phyloP scores from a whole-genome alignment of 1,139 yeast genomes.

The Sugiyamaella japonica region DNA sequence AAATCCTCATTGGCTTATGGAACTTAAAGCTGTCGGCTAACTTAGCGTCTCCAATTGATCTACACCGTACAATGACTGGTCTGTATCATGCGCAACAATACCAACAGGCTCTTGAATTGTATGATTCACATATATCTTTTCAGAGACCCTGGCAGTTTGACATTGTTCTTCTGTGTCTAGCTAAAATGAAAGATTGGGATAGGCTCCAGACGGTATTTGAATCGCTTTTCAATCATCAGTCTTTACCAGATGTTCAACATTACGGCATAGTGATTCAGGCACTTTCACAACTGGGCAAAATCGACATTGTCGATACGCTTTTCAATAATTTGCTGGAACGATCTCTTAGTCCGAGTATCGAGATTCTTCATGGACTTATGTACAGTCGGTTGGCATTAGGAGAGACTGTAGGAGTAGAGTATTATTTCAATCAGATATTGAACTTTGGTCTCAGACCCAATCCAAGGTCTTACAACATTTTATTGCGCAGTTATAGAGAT shows the following conservation, averaged over 20 bases:
- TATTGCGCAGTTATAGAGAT: conserved; percentile 36
- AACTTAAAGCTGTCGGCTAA: conserved; percentile 21
- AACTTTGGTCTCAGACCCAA: conserved; percentile 42
- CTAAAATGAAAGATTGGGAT: conserved; percentile 57
- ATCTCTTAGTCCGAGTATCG: conserved; percentile 50
- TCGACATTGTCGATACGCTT: conserved; percentile 53
- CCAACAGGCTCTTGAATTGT: conserved; percentile 46
- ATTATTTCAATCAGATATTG: conserved; percentile 46
- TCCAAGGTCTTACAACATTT: conserved; percentile 30
- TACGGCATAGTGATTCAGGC: conserved; percentile 67
- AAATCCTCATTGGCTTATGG: conserved; percentile 22
- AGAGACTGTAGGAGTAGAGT: conserved; percentile 49
- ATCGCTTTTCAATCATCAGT: conserved; percentile 56
- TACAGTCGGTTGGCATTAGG: conserved; percentile 49
- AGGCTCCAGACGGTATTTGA: conserved; percentile 64
- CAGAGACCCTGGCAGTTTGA: conserved; percentile 33
- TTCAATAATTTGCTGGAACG: conserved; percentile 50
- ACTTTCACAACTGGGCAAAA: conserved; percentile 58
- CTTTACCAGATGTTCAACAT: conserved; percentile 55
- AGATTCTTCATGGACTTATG: conserved; percentile 50
- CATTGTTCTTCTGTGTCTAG: conserved; percentile 45
- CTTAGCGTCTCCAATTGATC: conserved; percentile 29
- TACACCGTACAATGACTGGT: conserved; percentile 44
- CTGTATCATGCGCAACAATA: conserved; percentile 46
- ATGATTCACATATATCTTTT: conserved; percentile 39